Percentiles rank a stretch among this genome's conserved stretches.
Conservation (phyloP, 2,329 filamentous ascomycete species). For the Cryoendolithus antarcticus region DNA sequence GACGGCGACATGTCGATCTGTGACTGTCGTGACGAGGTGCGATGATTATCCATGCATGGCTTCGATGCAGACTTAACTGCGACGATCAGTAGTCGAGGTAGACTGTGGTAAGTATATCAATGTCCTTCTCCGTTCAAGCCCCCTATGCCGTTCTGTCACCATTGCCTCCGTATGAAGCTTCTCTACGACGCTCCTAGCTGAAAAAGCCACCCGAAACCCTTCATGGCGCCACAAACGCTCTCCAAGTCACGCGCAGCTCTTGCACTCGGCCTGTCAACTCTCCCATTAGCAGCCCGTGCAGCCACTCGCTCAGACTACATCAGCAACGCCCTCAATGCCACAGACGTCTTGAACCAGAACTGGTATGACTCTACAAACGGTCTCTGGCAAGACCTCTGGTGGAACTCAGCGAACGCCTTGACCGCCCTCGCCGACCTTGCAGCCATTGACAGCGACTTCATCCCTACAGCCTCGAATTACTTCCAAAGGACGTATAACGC, state of each 20-base stretch:
- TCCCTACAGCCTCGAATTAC: conserved; percentile 24
- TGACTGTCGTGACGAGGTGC: too few species aligned
- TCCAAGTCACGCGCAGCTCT: conserved; percentile 1
- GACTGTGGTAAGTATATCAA: too few species aligned
- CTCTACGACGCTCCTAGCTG: too few species aligned
- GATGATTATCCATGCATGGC: too few species aligned
- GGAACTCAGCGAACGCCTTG: conserved; percentile 58
- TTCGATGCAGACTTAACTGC: too few species aligned
- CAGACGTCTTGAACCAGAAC: conserved; percentile 8
- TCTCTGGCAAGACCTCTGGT: conserved; percentile 58
- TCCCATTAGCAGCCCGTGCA: conserved; percentile 4
- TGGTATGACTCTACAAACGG: conserved; percentile 20
- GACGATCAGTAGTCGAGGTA: too few species aligned
- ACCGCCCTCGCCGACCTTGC: conserved; percentile 48
- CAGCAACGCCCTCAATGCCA: conserved; percentile 6
- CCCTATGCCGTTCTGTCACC: too few species aligned
- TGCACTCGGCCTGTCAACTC: conserved; percentile 1
- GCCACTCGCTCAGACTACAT: conserved; percentile 4
- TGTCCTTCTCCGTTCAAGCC: too few species aligned
- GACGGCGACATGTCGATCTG: too few species aligned
- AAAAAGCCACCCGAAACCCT: too few species aligned
- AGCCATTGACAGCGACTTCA: conserved; percentile 22
- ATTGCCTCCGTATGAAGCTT: too few species aligned
- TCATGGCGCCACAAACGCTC: conserved; percentile 1
- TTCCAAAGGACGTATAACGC: conserved; percentile 32